Evolutionary conservation across 2,329 filamentous ascomycete species (phyloP), one percentile per base, ranked within the genome.

Genomic region (Coniochaeta sp.): DNA sequence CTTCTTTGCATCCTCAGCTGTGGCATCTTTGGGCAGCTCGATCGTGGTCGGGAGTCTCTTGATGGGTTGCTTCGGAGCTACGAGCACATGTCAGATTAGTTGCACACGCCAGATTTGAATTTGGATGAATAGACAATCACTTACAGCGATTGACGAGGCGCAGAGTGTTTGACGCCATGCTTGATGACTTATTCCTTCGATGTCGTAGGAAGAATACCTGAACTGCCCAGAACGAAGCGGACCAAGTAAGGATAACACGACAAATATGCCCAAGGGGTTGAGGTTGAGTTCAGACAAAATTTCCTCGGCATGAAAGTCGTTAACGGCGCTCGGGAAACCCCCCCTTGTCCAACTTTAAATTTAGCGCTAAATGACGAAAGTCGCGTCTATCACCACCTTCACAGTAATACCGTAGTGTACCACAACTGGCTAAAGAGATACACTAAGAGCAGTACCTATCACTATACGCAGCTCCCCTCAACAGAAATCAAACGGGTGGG

Each of bases 1-100:
- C 44, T 74, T 73, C 76, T 88, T 87, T 64, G 83, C 77, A 69
- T 85, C 80, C 67, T 88, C 84, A 61, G 88, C 77, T 9, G 82
- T 87, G 61, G 83, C 77, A 62, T 79, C 74, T 62, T 71, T 64
- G 28, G 78, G 70, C 22, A 86, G 65, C 62, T 83, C 77, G 66
- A 86, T 65, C 22, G 78, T 73, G 19, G 73, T 62, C 17, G 83
- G 83, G n/a, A 86, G 79, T 62, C 77, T 77, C 73, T 78, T 81
- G 70, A 86, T 74, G 62, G 79, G 78, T 65, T 80, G 74, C 68
- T 76, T 79, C 57, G 79, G 77, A 63, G 76, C 78, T 58, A 31
- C 16, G 38, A 31, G 47, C 47, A 52, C 47, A 28, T 52, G 47
- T 52, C 24, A 52, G 47, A 31, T 9, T n/a, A 8, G 11, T 4